Percentiles rank a stretch among this genome's conserved stretches.
Evolutionary conservation across 116 monocot species (phyloP).

Genomic region (Thalassia testudinum): DNA sequence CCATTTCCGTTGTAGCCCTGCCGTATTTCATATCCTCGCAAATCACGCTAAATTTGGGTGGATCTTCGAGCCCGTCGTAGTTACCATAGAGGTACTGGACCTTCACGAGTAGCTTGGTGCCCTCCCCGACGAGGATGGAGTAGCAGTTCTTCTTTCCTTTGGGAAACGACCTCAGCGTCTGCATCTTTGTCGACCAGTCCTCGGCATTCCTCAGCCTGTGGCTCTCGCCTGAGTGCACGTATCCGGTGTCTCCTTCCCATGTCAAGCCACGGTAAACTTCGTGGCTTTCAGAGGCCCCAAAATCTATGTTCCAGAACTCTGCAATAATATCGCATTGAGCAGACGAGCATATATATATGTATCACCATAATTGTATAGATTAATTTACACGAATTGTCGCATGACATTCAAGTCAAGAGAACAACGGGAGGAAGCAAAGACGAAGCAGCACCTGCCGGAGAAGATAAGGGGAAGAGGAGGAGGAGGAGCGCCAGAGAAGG

Average conservation of each 20-base stretch:
- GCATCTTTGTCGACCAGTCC: too few relatives aligned
- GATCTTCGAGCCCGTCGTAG: conserved; percentile 20
- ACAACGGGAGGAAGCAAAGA: too few relatives aligned
- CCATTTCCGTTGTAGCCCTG: conserved; percentile 2
- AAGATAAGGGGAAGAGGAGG: too few relatives aligned
- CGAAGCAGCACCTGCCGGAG: too few relatives aligned
- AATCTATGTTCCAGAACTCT: conserved; percentile 2
- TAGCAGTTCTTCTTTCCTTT: conserved; percentile 2
- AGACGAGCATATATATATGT: too few relatives aligned
- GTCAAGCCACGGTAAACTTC: neutral
- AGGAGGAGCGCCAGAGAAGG: too few relatives aligned
- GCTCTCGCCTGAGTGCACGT: neutral
- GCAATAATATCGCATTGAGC: too few relatives aligned
- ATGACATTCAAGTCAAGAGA: too few relatives aligned
- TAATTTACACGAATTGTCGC: too few relatives aligned
- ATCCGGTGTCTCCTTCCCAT: conserved; percentile 1
- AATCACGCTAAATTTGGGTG: conserved; percentile 16
- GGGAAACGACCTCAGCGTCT: neutral
- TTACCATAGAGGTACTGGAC: conserved; percentile 1
- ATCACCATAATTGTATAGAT: too few relatives aligned
- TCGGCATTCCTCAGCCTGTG: neutral
- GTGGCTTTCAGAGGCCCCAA: neutral
- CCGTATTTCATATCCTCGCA: conserved; percentile 13
- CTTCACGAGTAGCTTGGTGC: conserved; percentile 14
- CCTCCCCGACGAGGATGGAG: neutral